Evolutionary conservation across 208 protist species (phyloP).

Genomic region (Wallacemonas rigidus): DNA sequence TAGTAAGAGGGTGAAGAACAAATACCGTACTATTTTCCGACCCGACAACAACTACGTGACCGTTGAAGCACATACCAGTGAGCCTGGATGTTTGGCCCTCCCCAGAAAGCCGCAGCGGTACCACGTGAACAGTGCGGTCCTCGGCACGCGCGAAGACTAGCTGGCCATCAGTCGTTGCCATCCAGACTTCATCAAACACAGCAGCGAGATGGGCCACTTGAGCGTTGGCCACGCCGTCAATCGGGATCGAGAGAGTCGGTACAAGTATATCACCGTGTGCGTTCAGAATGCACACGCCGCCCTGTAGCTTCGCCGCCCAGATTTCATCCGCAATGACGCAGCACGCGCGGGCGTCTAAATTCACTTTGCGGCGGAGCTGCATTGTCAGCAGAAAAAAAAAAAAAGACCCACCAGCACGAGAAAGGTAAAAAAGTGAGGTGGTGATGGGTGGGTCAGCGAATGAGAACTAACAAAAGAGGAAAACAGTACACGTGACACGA

Average conservation of each 20-base stretch:
- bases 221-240: slow-evolving; percentile 16
- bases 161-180: slow-evolving; percentile 38
- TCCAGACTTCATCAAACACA: slow-evolving; percentile 73
- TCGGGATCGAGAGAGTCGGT: slow-evolving; percentile 26
- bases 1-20: slow-evolving; percentile 45
- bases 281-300: slow-evolving; percentile 48
- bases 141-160: slow-evolving; percentile 47
- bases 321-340: slow-evolving; percentile 65
- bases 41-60: slow-evolving; percentile 42
- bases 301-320: slow-evolving; percentile 66
- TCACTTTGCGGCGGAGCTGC: slow-evolving; percentile 21
- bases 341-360: slow-evolving; percentile 44
- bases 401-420: not conserved
- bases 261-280: slow-evolving; percentile 28
- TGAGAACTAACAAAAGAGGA: no score
- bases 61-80: slow-evolving; percentile 60
- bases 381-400: slow-evolving; percentile 16
- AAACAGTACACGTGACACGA: no score
- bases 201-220: slow-evolving; percentile 40
- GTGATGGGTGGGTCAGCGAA: no score
- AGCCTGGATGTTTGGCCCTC: slow-evolving; percentile 45
- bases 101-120: slow-evolving; percentile 32
- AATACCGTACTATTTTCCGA: slow-evolving; percentile 52
- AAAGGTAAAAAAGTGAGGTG: no score
- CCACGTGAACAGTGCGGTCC: slow-evolving; percentile 14